Evolutionary conservation across 1,284 basidiomycete species (phyloP), one percentile per base, ranked within the genome.

Genomic region (Puccinia horiana): DNA sequence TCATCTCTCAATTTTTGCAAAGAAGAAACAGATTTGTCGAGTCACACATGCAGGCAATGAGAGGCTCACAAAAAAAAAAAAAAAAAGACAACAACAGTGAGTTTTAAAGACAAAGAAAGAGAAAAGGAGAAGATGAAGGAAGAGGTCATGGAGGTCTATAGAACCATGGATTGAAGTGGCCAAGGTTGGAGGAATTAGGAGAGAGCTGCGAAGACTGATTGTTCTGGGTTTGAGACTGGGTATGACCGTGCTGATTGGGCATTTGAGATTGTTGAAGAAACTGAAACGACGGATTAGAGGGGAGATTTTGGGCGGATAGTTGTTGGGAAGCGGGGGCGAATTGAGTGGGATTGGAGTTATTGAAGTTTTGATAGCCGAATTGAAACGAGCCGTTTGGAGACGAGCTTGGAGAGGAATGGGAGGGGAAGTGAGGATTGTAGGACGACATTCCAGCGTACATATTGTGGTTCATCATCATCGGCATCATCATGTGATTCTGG

Each of bases 391-490:
- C 4, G 49, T 52, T 52, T 11, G 20, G 4, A 40, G 35, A 65
- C 2, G 29, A 20, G 61, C 6, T 65, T 61, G 32, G 58, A 40
- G 8, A 4, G 23, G 61, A 40, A 23, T 8, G 35, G 47, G 69
- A 47, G 14, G 69, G 69, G n/a, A 70, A 12, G 37, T 32, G 72
- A n/a, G 72, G 72, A 47, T 74, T 74, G n/a, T 74, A 74, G 18
- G 44, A 54, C 6, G 72, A 49, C 2, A 74, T 74, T 1, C 32
- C 32, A 54, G 44, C 12, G 69, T 35, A 16, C 16, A 35, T 1
- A 35, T 4, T 11, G 12, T 70, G 12, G 14, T 14, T 56, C 72
- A 74, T 74, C 72, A 74, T 74, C 72, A 56, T 74, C 20, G 44
- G 26, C 26, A 74, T 56, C 44, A 56, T 74, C 49, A 74, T 74